Evolutionary conservation across 129 eudicot genomes (phyloP), one percentile per base, ranked within the genome.

Genomic region (Lactuca sativa): DNA sequence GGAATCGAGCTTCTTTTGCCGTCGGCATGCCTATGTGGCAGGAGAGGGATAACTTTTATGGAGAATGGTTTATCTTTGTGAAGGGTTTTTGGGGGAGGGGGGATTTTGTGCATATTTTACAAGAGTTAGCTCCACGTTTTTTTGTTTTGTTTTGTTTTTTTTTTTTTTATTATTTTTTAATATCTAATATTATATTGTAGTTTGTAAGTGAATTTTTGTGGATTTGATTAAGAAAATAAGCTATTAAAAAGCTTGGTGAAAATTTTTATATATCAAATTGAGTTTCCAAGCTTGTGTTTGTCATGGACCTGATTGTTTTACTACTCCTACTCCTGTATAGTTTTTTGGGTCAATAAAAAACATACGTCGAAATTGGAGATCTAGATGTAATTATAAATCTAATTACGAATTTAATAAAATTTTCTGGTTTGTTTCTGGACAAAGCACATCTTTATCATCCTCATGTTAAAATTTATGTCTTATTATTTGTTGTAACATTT

Each of bases 31-130:
- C 30, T 0, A 25, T 25, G 2, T 25, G 30, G 30, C 30, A 25
- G 30, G 30, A 15, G n/a, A 17, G 43, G 55, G 4, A 33, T 40
- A 70, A 3, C 3, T 72, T 57, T 40, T 66, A 62, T 56, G 37
- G 66, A 56, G n/a, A 9, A 69, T 14, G 73, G 58, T 48, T 32
- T 55, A 65, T 64, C 51, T 56, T 40, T 65, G 66, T 44, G 40
- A 43, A 56, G 52, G 66, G 5, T 9, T 58, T 59, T 67, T 55
- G 69, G 70, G 55, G 53, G 48, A 63, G 69, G 70, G 55, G 41
- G 53, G 54, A 44, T 38, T 61, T 30, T 77, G 76, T 77, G 81
- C 69, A 77, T 77, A 77, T 62, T 53, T 62, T 62, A 77, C 65
- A 11, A 17, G 56, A 62, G 71, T 70, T 70, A 69, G 74, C 68